phyloP scores from a whole-genome alignment of 2,329 filamentous ascomycete species.

The Aplosporella prunicola region DNA sequence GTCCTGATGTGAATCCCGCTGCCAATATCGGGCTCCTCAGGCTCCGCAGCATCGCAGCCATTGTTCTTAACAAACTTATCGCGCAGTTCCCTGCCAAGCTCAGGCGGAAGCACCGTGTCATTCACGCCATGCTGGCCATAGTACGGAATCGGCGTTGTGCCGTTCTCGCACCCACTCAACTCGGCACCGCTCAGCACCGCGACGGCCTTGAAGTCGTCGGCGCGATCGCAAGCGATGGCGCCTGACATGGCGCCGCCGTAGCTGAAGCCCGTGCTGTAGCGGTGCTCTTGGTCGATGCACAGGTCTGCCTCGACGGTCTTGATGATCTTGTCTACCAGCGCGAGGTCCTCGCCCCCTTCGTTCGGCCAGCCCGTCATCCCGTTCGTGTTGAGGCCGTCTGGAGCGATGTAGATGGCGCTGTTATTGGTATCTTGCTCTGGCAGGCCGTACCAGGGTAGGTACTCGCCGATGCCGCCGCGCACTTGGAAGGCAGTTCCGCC shows the following conservation, averaged over 20 bases:
- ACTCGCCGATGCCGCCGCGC: constrained; percentile 17
- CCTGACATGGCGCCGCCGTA: constrained; percentile 38
- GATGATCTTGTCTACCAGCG: constrained; percentile 33
- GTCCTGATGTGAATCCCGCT: constrained; percentile 15
- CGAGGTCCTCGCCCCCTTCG: constrained; percentile 32
- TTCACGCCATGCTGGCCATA: constrained; percentile 32
- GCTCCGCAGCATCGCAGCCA: constrained; percentile 21
- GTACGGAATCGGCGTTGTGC: constrained; percentile 32
- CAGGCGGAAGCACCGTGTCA: constrained; percentile 30
- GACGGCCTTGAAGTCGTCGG: constrained; percentile 32
- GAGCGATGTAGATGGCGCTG: constrained; percentile 36
- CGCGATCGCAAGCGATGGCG: constrained; percentile 34
- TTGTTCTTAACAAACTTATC: constrained; percentile 33
- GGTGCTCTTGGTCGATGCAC: constrained; percentile 34
- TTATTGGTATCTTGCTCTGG: constrained; percentile 24
- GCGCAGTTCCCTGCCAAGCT: constrained; percentile 26
- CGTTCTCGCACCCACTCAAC: constrained; percentile 21
- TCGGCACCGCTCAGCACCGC: constrained; percentile 19
- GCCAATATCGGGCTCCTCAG: constrained; percentile 15
- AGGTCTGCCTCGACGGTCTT: constrained; percentile 30
- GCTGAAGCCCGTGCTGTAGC: constrained; percentile 39
- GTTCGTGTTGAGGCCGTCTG: constrained; percentile 30
- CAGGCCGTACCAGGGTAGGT: constrained; percentile 32
- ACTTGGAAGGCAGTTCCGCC: constrained; percentile 32
- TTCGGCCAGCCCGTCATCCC: constrained; percentile 42